Percentiles rank a stretch among this genome's conserved stretches.
Evolutionary conservation across 2,329 filamentous ascomycete species (phyloP).

Genomic region (Chaetoscypha palmicola): DNA sequence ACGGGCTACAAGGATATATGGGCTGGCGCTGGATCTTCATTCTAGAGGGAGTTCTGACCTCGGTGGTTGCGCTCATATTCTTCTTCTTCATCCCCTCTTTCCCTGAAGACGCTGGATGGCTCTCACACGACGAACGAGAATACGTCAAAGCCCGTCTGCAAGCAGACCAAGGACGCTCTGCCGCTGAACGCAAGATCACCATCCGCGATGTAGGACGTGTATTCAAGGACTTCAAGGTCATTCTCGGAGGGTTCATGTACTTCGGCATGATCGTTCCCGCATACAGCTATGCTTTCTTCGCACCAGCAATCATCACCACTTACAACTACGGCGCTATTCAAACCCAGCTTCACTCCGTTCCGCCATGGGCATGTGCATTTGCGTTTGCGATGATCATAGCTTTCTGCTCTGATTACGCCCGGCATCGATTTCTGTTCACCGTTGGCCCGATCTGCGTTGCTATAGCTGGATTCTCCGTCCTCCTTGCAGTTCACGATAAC

Average conservation of each 20-base stretch:
- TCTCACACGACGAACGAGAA: slow-evolving; percentile 59
- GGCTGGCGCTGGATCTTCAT: slow-evolving; percentile 86
- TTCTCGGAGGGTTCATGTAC: slow-evolving; percentile 73
- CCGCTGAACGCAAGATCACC: slow-evolving; percentile 54
- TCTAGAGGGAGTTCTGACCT: slow-evolving; percentile 61
- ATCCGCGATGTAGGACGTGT: slow-evolving; percentile 52
- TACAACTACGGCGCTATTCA: slow-evolving; percentile 54
- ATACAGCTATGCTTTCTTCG: slow-evolving; percentile 73
- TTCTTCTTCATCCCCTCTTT: slow-evolving; percentile 68
- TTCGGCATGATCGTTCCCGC: slow-evolving; percentile 72
- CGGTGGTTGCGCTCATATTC: slow-evolving; percentile 52
- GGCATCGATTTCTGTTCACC: slow-evolving; percentile 69
- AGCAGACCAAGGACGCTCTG: slow-evolving; percentile 62
- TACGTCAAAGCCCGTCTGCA: slow-evolving; percentile 61
- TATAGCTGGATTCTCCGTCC: slow-evolving; percentile 68
- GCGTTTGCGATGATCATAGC: slow-evolving; percentile 72
- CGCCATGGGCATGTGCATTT: slow-evolving; percentile 66
- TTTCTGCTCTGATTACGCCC: slow-evolving; percentile 59
- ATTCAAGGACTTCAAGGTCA: slow-evolving; percentile 67
- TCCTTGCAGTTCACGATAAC: slow-evolving; percentile 65
- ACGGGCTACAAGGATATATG: slow-evolving; percentile 56
- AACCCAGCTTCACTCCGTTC: slow-evolving; percentile 45
- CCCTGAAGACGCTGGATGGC: slow-evolving; percentile 67
- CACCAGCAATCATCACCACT: slow-evolving; percentile 61
- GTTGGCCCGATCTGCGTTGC: slow-evolving; percentile 60